Evolutionary conservation across 352 stramenopile genomes (phyloP).

Genomic region (Lagenidium giganteum): DNA sequence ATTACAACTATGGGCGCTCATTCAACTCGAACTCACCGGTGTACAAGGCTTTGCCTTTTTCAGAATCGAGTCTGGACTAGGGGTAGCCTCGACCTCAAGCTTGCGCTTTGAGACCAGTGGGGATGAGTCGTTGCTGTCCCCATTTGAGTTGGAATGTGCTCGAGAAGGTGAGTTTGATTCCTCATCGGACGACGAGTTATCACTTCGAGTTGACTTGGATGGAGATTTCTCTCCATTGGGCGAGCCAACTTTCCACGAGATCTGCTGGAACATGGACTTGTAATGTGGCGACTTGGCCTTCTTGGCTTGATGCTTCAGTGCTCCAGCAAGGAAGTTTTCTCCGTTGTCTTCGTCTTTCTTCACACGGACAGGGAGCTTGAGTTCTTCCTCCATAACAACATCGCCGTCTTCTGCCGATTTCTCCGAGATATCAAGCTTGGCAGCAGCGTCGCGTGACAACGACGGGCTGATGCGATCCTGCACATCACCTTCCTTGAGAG

Average conservation of each 20-base stretch:
- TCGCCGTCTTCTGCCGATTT: not conserved
- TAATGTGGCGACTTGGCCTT: constrained; percentile 57
- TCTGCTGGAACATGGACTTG: constrained; percentile 79
- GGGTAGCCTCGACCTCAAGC: constrained; percentile 44
- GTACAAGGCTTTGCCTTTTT: constrained; percentile 74
- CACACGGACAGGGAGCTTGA: constrained; percentile 54
- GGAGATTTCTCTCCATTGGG: not conserved
- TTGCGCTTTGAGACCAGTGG: constrained; percentile 49
- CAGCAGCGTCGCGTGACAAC: constrained; percentile 13
- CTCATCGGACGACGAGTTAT: constrained; percentile 9
- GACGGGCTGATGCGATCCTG: constrained; percentile 3
- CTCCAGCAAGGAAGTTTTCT: constrained; percentile 43
- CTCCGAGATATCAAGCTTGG: not conserved
- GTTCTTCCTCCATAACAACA: constrained; percentile 32
- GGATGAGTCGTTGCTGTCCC: constrained; percentile 7
- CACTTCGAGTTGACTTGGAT: not conserved
- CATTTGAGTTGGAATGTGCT: constrained; percentile 17
- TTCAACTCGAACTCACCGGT: constrained; percentile 57
- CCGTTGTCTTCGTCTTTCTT: constrained; percentile 52
- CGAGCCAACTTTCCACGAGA: constrained; percentile 46
- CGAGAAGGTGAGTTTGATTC: constrained; percentile 8
- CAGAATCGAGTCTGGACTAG: constrained; percentile 49
- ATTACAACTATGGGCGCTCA: constrained; percentile 2
- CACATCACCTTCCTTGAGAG: constrained; percentile 31
- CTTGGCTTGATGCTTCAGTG: constrained; percentile 30